Evolutionary conservation across 2,329 filamentous ascomycete species (phyloP).

Genomic region (Cadophora gregata): DNA sequence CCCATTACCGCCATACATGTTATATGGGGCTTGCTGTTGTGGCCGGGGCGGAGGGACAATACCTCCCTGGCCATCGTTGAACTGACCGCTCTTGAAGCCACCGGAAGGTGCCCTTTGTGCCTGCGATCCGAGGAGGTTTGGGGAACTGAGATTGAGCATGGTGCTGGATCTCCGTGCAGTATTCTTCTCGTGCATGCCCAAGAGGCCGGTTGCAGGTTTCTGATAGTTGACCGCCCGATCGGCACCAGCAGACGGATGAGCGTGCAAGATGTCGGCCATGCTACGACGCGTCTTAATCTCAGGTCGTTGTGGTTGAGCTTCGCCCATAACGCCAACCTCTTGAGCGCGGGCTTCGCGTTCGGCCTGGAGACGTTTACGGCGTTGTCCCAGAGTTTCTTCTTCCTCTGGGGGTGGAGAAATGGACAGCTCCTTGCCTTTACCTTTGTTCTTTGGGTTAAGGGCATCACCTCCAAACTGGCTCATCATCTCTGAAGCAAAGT

Average conservation of each 20-base stretch:
- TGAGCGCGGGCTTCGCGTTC: conserved; percentile 68
- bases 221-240: conserved; percentile 28
- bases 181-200: conserved; percentile 42
- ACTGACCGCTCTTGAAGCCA: conserved; percentile 34
- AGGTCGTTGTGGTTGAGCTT: conserved; percentile 26
- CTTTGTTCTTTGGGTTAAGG: conserved; percentile 48
- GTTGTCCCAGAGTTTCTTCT: conserved; percentile 81
- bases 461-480: conserved; percentile 62
- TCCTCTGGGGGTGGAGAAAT: conserved; percentile 54
- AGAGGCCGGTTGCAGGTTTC: conserved; percentile 39
- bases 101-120: conserved; percentile 21
- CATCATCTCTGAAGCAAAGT: conserved; percentile 74
- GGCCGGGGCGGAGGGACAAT: conserved; percentile 26
- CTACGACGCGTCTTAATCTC: conserved; percentile 48
- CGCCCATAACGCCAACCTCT: conserved; percentile 51
- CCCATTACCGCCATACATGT: conserved; percentile 20
- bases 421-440: conserved; percentile 42
- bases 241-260: conserved; percentile 52
- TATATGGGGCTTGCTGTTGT: conserved; percentile 27
- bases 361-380: conserved; percentile 74
- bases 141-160: conserved; percentile 37
- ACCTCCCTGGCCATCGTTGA: conserved; percentile 38
- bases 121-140: conserved; percentile 22
- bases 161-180: conserved; percentile 36
- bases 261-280: conserved; percentile 53